phyloP scores from a whole-genome alignment of 305 asterid species.

The Solanum aculeatissimum region DNA sequence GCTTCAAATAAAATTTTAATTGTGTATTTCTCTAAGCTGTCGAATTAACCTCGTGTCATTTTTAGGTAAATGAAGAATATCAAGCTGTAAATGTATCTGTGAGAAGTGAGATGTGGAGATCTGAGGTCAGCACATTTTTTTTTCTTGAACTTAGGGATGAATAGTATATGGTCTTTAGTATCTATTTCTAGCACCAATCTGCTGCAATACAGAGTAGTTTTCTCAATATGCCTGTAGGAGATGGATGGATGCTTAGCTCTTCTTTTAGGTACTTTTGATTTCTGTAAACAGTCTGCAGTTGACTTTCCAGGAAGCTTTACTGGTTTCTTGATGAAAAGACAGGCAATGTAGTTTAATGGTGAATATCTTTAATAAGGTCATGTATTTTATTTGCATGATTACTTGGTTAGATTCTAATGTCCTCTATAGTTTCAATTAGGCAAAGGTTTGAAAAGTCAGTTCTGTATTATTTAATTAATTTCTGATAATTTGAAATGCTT shows the following conservation, averaged over 20 bases:
- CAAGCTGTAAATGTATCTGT: constrained; percentile 96
- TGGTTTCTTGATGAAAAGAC: background rate
- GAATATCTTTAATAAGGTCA: background rate
- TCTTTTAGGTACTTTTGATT: background rate
- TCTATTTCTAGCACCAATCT: background rate
- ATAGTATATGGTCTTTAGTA: background rate
- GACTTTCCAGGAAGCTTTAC: background rate
- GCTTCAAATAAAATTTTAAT: background rate
- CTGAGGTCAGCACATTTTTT: constrained; percentile 54
- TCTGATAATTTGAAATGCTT: background rate
- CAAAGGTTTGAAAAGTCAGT: background rate
- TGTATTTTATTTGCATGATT: background rate
- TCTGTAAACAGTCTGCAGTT: background rate
- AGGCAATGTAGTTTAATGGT: background rate
- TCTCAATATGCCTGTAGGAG: background rate
- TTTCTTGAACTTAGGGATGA: background rate
- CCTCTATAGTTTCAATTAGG: background rate
- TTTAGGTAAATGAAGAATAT: constrained; percentile 85
- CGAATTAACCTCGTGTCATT: constrained; percentile 4
- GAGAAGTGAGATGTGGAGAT: constrained; percentile 73
- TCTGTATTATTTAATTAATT: background rate
- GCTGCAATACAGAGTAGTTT: background rate
- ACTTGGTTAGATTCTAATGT: background rate
- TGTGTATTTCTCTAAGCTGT: background rate
- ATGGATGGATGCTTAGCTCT: background rate